phyloP scores from a whole-genome alignment of 805 yeast genomes.

The Blastobotrys mokoenaii region DNA sequence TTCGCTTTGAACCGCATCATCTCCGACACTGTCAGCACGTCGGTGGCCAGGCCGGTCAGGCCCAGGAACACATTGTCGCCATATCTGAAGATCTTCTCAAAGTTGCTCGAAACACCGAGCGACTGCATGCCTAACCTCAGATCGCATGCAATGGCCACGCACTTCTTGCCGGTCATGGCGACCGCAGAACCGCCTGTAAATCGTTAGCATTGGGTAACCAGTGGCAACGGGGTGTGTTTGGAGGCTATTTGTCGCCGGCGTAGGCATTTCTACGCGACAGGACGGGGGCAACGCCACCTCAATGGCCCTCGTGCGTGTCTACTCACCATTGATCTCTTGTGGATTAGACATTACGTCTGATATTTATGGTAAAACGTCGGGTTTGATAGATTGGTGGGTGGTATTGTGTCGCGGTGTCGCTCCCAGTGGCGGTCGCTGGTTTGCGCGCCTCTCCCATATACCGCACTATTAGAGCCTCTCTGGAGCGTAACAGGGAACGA shows the following conservation, averaged over 20 bases:
- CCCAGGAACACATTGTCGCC: conserved; percentile 69
- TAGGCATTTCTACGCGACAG: no score
- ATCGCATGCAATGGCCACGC: conserved; percentile 97
- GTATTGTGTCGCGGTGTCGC: no score
- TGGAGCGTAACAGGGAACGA: no score
- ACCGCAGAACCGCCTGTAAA: conserved; percentile 82
- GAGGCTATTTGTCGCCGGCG: no score
- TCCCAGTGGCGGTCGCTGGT: no score
- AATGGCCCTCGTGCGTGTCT: background rate
- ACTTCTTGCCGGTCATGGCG: conserved; percentile 97
- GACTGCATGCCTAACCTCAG: conserved; percentile 90
- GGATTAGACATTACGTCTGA: conserved; percentile 28
- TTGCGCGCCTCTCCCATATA: no score
- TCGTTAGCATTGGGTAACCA: background rate
- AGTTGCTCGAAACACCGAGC: conserved; percentile 82
- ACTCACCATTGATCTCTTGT: conserved; percentile 28
- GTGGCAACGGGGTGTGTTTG: background rate
- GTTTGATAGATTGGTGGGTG: no score
- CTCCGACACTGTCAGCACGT: conserved; percentile 76
- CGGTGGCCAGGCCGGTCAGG: conserved; percentile 91
- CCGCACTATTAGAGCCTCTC: no score
- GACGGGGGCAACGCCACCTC: no score
- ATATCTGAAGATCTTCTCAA: conserved; percentile 82
- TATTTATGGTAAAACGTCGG: background rate
- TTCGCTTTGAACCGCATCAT: conserved; percentile 78